Conservation (phyloP, 176 grass and related monocot genomes). For the Ensete ventricosum region DNA sequence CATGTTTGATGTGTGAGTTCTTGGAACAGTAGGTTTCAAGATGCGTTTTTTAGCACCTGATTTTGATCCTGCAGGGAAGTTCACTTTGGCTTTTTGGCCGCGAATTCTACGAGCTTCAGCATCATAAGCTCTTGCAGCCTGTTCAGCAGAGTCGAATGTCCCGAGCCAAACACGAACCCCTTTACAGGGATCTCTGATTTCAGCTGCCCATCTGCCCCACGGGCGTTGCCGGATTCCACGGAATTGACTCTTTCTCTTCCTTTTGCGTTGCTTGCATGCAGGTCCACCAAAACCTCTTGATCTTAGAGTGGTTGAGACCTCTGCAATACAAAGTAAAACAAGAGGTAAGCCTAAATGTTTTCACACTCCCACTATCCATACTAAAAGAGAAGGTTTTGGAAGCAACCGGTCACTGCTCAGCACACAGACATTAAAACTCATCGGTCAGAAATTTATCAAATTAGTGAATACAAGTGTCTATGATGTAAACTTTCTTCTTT, state of each 20-base stretch:
- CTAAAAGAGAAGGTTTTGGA: no score
- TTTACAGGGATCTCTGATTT: constrained; percentile 41
- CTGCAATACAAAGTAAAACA: constrained; percentile 12
- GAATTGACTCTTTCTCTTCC: constrained; percentile 49
- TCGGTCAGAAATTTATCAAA: constrained; percentile 1
- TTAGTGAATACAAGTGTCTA: not conserved
- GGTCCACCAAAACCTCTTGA: constrained; percentile 8
- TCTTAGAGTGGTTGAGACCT: constrained; percentile 11
- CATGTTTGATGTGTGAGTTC: not conserved
- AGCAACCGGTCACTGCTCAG: no score
- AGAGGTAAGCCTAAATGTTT: not conserved
- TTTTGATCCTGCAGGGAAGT: constrained; percentile 23
- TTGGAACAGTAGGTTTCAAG: not conserved
- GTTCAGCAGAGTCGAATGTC: constrained; percentile 42
- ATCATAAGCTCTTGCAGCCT: constrained; percentile 44
- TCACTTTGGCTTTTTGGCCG: constrained; percentile 46
- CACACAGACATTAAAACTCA: constrained; percentile 2
- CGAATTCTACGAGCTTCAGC: constrained; percentile 36
- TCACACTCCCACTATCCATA: no score
- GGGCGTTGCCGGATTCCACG: constrained; percentile 43
- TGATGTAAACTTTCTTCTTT: not conserved
- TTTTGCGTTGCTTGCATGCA: constrained; percentile 4
- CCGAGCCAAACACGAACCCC: constrained; percentile 43
- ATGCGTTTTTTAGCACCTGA: not conserved
- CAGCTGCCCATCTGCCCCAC: constrained; percentile 49